Base-by-base conservation (phyloP, 345 rosid genomes). In the Eucalyptus sp. region DNA sequence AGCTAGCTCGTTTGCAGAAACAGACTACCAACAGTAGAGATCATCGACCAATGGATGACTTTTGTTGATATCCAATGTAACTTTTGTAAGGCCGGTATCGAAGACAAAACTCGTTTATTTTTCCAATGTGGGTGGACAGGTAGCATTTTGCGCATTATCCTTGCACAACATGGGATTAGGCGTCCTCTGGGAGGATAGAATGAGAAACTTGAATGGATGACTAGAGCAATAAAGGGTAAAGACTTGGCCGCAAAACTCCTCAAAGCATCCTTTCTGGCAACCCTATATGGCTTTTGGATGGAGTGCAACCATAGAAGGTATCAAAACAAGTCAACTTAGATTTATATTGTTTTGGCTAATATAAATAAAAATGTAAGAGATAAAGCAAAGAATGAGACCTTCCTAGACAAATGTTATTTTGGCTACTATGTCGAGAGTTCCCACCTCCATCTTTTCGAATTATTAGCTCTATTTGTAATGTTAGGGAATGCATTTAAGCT, bases 171-270 rank as follows among this genome's bases (percentile, higher is more conserved):
- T 56, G 29, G 5, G 60, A 54, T 56, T 22, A 22, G 3, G 60
- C 0, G 0, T 22, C 1, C 1, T 56, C 1, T 9, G 5, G 1
- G 29, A 56, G 13, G 27, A 56, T 56, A 9, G 62, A 22, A 22
- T 56, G 5, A 56, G 62, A 24, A 56, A 56, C 62, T 56, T 56
- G 27, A 56, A 56, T 22, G 27, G 60, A 56, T 22, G 27, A 24
- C 4, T 56, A 56, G 27, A 0, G 3, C 12, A 56, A 56, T 27
- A 56, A 8, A 56, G 62, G 1, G 29, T 56, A 56, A 56, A 22
- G 62, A 56, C 27, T 22, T 56, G 1, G 27, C 2, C 22, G 6
- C 27, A 22, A 9, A 24, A 24, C 62, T 56, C 62, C 62, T 56
- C 60, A 56, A 22, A 56, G 27, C 27, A 56, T 24, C 62, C 12